phyloP scores from a whole-genome alignment of 768 basidiomycete genomes.

The Pluteus cervinus region DNA sequence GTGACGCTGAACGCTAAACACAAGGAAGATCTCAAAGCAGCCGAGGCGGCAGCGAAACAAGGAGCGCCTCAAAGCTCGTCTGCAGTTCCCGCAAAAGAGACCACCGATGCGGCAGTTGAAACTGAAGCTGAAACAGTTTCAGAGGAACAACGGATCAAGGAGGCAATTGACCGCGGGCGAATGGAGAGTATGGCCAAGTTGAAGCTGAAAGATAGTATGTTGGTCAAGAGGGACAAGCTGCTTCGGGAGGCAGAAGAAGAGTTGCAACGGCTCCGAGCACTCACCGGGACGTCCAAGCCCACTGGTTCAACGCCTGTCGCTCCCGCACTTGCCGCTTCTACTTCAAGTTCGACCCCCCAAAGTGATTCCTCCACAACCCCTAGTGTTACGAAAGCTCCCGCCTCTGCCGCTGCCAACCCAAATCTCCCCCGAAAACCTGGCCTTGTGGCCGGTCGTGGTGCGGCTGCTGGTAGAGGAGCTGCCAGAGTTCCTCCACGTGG shows the following conservation, averaged over 20 bases:
- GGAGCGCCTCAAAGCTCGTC: slow-evolving; percentile 16
- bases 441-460: slow-evolving; percentile 27
- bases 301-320: slow-evolving; percentile 1
- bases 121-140: slow-evolving; percentile 37
- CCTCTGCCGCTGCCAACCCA: slow-evolving; percentile 12
- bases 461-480: slow-evolving; percentile 27
- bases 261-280: slow-evolving; percentile 9
- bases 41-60: slow-evolving; percentile 31
- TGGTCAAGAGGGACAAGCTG: slow-evolving; percentile 61
- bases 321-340: not conserved
- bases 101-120: slow-evolving; percentile 45
- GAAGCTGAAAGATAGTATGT: slow-evolving; percentile 67
- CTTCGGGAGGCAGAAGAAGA: slow-evolving; percentile 58
- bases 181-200: slow-evolving; percentile 54
- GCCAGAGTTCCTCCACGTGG: slow-evolving; percentile 20
- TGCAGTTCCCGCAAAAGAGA: slow-evolving; percentile 22
- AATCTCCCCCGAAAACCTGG: slow-evolving; percentile 2
- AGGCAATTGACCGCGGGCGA: slow-evolving; percentile 66
- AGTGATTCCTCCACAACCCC: slow-evolving; percentile 22
- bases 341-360: not conserved
- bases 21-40: slow-evolving; percentile 44
- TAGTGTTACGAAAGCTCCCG: slow-evolving; percentile 17
- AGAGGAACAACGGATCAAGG: slow-evolving; percentile 50
- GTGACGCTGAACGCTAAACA: slow-evolving; percentile 47
- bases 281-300: slow-evolving; percentile 7